These are phyloP conservation scores for Lathyrus aphaca DNA, from an alignment of 306 rosid species.

Conservation along the genomic window DNA sequence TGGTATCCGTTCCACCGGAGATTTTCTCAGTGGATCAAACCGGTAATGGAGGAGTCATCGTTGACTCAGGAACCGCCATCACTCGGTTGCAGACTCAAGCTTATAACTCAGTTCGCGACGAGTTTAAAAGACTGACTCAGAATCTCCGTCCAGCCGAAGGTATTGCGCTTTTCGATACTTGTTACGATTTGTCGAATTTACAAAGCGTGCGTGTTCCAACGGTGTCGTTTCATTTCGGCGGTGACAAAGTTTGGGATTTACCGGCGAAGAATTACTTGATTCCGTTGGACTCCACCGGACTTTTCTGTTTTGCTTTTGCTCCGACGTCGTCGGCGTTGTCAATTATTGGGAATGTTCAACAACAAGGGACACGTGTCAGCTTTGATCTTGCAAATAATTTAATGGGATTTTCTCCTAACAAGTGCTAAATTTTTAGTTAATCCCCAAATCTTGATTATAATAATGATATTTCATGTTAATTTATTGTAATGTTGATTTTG, in stretches of 20 bases:
- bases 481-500: neutral
- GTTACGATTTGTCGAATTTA: slow-evolving; percentile 68
- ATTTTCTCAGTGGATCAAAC: slow-evolving; percentile 51
- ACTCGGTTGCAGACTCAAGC: slow-evolving; percentile 70
- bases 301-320: slow-evolving; percentile 86
- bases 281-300: slow-evolving; percentile 70
- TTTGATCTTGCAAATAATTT: slow-evolving; percentile 58
- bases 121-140: slow-evolving; percentile 54
- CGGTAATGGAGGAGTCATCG: slow-evolving; percentile 75
- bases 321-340: slow-evolving; percentile 70
- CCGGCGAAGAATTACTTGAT: slow-evolving; percentile 86
- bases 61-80: slow-evolving; percentile 86
- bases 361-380: slow-evolving; percentile 97
- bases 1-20: slow-evolving; percentile 52
- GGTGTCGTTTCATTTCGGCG: slow-evolving; percentile 65
- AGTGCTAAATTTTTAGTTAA: slow-evolving; percentile 54
- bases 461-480: neutral
- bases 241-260: slow-evolving; percentile 47
- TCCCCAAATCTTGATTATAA: slow-evolving; percentile 9
- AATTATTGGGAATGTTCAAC: slow-evolving; percentile 89
- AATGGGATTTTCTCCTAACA: slow-evolving; percentile 72
- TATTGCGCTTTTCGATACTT: slow-evolving; percentile 79
- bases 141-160: slow-evolving; percentile 43
- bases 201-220: slow-evolving; percentile 68
- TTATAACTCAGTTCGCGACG: slow-evolving; percentile 74